These are phyloP conservation scores for Mycena crocata DNA, from an alignment of 768 basidiomycete species.

Conservation along the genomic window DNA sequence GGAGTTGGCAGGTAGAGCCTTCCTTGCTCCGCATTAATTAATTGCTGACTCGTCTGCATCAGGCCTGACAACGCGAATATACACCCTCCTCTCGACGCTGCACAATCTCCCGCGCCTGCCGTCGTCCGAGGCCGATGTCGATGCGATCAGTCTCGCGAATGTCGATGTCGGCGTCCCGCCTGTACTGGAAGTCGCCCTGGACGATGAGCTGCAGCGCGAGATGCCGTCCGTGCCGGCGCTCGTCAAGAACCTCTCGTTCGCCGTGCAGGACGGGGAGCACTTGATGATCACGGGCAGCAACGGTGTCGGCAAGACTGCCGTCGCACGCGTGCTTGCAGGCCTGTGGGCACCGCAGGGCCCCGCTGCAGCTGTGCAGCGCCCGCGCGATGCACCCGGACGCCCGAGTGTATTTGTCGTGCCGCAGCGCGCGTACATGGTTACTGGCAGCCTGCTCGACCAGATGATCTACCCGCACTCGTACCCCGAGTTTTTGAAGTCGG, in stretches of 20 bases:
- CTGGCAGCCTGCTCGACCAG: slow-evolving; percentile 90
- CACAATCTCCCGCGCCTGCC: slow-evolving; percentile 76
- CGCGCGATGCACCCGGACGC: slow-evolving; percentile 52
- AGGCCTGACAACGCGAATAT: slow-evolving; percentile 91
- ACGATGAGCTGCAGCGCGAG: slow-evolving; percentile 27
- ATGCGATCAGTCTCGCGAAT: slow-evolving; percentile 56
- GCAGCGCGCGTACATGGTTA: slow-evolving; percentile 92
- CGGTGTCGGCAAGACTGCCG: slow-evolving; percentile 91
- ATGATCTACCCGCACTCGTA: slow-evolving; percentile 93
- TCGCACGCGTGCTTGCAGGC: slow-evolving; percentile 89
- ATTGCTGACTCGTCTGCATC: background rate
- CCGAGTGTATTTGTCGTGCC: slow-evolving; percentile 86
- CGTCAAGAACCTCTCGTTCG: slow-evolving; percentile 75
- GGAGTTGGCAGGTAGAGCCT: slow-evolving; percentile 72
- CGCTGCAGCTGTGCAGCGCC: slow-evolving; percentile 47
- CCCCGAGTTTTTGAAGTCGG: slow-evolving; percentile 72
- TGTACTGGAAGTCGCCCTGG: slow-evolving; percentile 19
- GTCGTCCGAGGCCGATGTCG: slow-evolving; percentile 44
- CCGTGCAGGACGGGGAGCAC: slow-evolving; percentile 80
- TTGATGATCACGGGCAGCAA: slow-evolving; percentile 94
- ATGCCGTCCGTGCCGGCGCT: slow-evolving; percentile 58
- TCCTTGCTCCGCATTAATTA: background rate
- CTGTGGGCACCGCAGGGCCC: slow-evolving; percentile 79
- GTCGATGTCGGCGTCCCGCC: slow-evolving; percentile 79
- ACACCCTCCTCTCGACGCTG: slow-evolving; percentile 86